These are phyloP conservation scores for Aspergillus fumigatiaffinis DNA, from an alignment of 2,329 filamentous ascomycete species.

Conservation along the genomic window DNA sequence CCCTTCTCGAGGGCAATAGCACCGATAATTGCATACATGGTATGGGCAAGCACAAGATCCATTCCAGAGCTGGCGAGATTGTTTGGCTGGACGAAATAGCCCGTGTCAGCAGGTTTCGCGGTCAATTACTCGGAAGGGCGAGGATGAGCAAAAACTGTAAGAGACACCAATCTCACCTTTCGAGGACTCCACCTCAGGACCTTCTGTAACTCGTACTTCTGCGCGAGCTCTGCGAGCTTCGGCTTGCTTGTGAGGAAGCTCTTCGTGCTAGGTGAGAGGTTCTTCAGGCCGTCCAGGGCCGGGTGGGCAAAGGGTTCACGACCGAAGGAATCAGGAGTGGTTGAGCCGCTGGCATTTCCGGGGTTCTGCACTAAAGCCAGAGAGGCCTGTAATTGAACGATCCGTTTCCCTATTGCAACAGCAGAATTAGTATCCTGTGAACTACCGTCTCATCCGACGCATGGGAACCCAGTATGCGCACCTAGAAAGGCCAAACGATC, in stretches of 20 bases:
- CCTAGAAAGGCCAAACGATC: constrained; percentile 86
- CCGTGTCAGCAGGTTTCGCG: neutral
- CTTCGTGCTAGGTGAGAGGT: constrained; percentile 61
- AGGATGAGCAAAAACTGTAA: constrained; percentile 2
- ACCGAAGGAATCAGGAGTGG: constrained; percentile 48
- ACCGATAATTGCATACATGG: constrained; percentile 80
- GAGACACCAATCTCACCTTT: constrained; percentile 54
- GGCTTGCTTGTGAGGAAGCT: constrained; percentile 59
- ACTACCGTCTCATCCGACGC: neutral
- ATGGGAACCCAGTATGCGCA: constrained; percentile 40
- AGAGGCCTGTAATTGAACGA: constrained; percentile 62
- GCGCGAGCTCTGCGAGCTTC: constrained; percentile 64
- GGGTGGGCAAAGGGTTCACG: constrained; percentile 67
- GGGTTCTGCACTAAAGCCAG: constrained; percentile 55
- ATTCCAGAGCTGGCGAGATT: constrained; percentile 70
- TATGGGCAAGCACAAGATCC: constrained; percentile 69
- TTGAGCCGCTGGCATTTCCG: constrained; percentile 26
- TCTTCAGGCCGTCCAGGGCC: constrained; percentile 68
- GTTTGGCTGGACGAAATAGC: constrained; percentile 46
- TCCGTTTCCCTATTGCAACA: constrained; percentile 54
- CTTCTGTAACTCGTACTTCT: constrained; percentile 64
- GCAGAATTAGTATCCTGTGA: neutral
- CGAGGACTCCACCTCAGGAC: constrained; percentile 87
- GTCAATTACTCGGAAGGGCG: neutral
- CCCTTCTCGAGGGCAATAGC: constrained; percentile 87